phyloP scores from a whole-genome alignment of 805 yeast species.

The Pichia heedii region DNA sequence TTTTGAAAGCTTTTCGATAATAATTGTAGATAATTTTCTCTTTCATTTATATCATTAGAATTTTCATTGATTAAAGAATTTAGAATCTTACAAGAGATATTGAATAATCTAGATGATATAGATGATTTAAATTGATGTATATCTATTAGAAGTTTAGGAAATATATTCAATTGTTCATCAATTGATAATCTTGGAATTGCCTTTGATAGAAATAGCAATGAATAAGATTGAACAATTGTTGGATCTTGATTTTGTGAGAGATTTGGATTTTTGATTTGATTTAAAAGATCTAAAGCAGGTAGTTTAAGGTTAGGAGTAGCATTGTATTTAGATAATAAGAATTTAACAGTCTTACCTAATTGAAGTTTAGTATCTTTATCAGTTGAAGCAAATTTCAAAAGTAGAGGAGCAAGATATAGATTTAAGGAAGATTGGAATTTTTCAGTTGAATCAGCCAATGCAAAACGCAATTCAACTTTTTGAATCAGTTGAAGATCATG shows the following conservation, averaged over 20 bases:
- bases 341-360: constrained; percentile 52
- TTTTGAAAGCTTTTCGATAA: constrained; percentile 16
- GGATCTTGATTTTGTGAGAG: constrained; percentile 34
- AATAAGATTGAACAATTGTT: constrained; percentile 48
- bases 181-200: constrained; percentile 49
- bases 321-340: constrained; percentile 57
- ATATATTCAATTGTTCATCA: constrained; percentile 30
- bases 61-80: not conserved
- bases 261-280: constrained; percentile 55
- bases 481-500: constrained; percentile 55
- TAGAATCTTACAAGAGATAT: constrained; percentile 48
- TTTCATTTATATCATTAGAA: not conserved
- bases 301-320: constrained; percentile 45
- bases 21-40: not conserved
- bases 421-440: constrained; percentile 55
- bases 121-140: constrained; percentile 31
- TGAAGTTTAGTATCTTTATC: constrained; percentile 57
- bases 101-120: constrained; percentile 49
- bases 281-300: constrained; percentile 54
- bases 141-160: constrained; percentile 40
- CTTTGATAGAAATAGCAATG: constrained; percentile 56
- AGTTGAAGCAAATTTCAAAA: constrained; percentile 70
- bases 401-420: constrained; percentile 63
- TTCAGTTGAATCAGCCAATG: constrained; percentile 59
- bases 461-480: constrained; percentile 75